Percentiles rank a stretch among this genome's conserved stretches.
Conservation (phyloP, 805 yeast genomes). For the Cyberlindnera xylosilytica region DNA sequence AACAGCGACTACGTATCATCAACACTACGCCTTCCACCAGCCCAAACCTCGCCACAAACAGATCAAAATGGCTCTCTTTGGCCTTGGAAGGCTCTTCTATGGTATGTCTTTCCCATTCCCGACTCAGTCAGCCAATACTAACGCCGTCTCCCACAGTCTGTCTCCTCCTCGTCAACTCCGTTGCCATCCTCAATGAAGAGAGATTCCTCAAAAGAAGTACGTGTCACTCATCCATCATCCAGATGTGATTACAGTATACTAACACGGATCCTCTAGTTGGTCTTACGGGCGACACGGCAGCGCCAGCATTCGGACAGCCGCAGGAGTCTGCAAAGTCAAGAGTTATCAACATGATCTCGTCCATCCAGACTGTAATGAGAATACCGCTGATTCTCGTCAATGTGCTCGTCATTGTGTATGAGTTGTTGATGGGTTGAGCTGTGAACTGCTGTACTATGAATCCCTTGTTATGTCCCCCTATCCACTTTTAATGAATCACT, state of each 20-base stretch:
- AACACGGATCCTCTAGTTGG: slow-evolving; percentile 34
- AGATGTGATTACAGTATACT: slow-evolving; percentile 1
- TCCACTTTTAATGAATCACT: slow-evolving; percentile 3
- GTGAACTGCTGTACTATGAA: background rate
- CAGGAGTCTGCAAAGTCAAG: slow-evolving; percentile 53
- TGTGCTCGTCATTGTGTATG: slow-evolving; percentile 64
- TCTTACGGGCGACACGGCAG: slow-evolving; percentile 30
- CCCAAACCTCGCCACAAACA: background rate
- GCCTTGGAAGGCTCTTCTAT: slow-evolving; percentile 57
- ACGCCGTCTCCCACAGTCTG: slow-evolving; percentile 27
- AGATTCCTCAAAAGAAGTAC: slow-evolving; percentile 62
- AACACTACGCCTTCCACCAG: background rate
- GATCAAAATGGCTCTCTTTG: slow-evolving; percentile 41
- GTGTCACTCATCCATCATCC: no score
- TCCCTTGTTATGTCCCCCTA: slow-evolving; percentile 4
- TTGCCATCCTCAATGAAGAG: slow-evolving; percentile 79
- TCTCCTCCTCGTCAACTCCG: slow-evolving; percentile 61
- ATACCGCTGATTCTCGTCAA: slow-evolving; percentile 72
- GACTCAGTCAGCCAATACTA: background rate
- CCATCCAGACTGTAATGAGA: slow-evolving; percentile 72
- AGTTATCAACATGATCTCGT: slow-evolving; percentile 62
- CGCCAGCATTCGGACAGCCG: slow-evolving; percentile 42
- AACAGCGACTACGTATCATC: background rate
- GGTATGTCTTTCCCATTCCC: slow-evolving; percentile 28
- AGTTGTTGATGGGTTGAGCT: slow-evolving; percentile 57